Evolutionary conservation across 768 basidiomycete species (phyloP).

Genomic region (Strobilomyces confusus): DNA sequence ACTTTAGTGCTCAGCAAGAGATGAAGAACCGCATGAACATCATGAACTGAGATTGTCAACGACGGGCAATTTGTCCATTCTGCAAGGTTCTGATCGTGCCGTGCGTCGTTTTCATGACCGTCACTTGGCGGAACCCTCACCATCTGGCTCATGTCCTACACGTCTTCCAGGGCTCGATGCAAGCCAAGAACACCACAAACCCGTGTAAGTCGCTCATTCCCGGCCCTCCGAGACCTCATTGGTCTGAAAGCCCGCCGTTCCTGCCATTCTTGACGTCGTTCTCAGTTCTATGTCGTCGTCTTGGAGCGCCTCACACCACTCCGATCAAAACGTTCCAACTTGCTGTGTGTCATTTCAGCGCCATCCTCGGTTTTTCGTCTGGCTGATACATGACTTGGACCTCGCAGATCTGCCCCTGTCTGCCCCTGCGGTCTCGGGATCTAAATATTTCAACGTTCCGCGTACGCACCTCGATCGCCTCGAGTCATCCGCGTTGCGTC

Average conservation of each 20-base stretch:
- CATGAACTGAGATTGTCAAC: slow-evolving; percentile 1
- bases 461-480: slow-evolving; percentile 9
- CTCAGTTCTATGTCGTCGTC: neutral
- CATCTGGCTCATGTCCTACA: neutral
- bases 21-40: neutral
- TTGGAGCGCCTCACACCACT: slow-evolving; percentile 7
- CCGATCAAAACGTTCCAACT: slow-evolving; percentile 21
- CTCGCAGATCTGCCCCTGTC: neutral
- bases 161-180: neutral
- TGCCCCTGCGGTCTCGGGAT: slow-evolving; percentile 3
- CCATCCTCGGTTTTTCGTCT: slow-evolving; percentile 6
- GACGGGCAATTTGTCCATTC: neutral
- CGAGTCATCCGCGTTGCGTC: slow-evolving; percentile 21
- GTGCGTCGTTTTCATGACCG: slow-evolving; percentile 13
- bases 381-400: slow-evolving; percentile 1
- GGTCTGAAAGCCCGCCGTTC: neutral
- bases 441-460: neutral
- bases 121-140: neutral
- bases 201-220: neutral
- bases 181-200: neutral
- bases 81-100: neutral
- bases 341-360: slow-evolving; percentile 16
- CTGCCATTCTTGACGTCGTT: neutral
- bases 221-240: neutral
- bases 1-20: neutral